Conservation (phyloP, 805 yeast species). For the Saturnispora gosingensis region DNA sequence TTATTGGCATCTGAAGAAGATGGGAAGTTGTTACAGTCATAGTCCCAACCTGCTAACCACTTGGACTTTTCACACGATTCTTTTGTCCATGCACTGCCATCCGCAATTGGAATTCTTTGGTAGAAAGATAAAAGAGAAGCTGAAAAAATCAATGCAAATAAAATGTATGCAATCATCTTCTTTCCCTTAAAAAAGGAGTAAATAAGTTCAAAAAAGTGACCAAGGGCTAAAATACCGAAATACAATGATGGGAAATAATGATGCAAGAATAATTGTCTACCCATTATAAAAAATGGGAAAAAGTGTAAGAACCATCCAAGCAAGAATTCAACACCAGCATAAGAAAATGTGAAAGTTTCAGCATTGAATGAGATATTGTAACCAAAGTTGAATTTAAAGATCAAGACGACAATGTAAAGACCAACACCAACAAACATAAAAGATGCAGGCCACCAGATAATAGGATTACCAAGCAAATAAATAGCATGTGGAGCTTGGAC, state of each 20-base stretch:
- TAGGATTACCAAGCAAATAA: conserved; percentile 71
- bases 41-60: conserved; percentile 73
- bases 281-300: conserved; percentile 77
- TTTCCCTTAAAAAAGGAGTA: conserved; percentile 28
- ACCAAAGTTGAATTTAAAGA: conserved; percentile 58
- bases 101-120: conserved; percentile 61
- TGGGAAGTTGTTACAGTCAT: conserved; percentile 58
- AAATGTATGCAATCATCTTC: conserved; percentile 35
- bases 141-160: conserved; percentile 41
- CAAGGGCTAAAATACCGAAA: conserved; percentile 40
- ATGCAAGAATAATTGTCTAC: conserved; percentile 85
- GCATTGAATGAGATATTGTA: conserved; percentile 36
- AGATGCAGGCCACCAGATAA: conserved; percentile 67
- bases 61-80: conserved; percentile 53
- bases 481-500: conserved; percentile 43
- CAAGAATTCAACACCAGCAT: conserved; percentile 50
- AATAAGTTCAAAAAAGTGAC: conserved; percentile 26
- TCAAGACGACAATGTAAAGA: conserved; percentile 37
- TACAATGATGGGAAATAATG: conserved; percentile 90
- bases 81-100: conserved; percentile 76
- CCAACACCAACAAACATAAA: conserved; percentile 42
- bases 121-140: conserved; percentile 46
- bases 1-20: conserved; percentile 11
- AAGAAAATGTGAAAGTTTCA: conserved; percentile 54
- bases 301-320: conserved; percentile 68